phyloP scores from a whole-genome alignment of 2,329 filamentous ascomycete species.

The Macroventuria anomochaeta region DNA sequence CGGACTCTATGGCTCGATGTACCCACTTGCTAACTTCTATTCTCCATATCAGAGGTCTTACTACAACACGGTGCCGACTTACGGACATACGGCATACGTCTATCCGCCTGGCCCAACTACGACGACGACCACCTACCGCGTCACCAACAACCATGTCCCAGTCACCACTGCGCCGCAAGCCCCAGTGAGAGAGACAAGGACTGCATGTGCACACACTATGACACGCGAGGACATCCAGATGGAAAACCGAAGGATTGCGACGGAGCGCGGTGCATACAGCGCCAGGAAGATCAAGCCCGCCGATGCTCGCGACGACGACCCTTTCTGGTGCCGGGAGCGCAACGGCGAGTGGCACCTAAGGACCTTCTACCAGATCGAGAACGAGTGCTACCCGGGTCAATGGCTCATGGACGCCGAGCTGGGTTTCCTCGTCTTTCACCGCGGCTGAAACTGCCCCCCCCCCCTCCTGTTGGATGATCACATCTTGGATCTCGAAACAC shows the following conservation, averaged over 20 bases:
- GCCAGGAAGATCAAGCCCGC: slow-evolving; percentile 41
- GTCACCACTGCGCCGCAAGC: slow-evolving; percentile 7
- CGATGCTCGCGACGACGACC: slow-evolving; percentile 41
- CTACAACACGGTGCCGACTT: slow-evolving; percentile 34
- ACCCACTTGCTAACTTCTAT: slow-evolving; percentile 46
- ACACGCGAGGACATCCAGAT: slow-evolving; percentile 38
- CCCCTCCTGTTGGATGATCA: background rate
- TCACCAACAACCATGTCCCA: slow-evolving; percentile 31
- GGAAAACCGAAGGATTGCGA: slow-evolving; percentile 41
- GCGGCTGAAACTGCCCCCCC: slow-evolving; percentile 22
- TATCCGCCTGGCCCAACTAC: slow-evolving; percentile 32
- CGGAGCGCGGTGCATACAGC: slow-evolving; percentile 41
- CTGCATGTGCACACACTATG: slow-evolving; percentile 20
- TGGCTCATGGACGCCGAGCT: slow-evolving; percentile 46
- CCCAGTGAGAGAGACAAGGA: slow-evolving; percentile 19
- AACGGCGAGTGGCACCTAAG: slow-evolving; percentile 47
- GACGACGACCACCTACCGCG: slow-evolving; percentile 33
- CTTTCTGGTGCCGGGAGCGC: slow-evolving; percentile 48
- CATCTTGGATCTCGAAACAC: background rate
- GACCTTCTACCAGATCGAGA: slow-evolving; percentile 48
- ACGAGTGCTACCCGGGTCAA: slow-evolving; percentile 45
- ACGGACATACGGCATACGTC: slow-evolving; percentile 33
- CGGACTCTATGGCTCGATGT: slow-evolving; percentile 35
- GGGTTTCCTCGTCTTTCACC: slow-evolving; percentile 45
- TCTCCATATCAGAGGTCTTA: slow-evolving; percentile 41